phyloP scores from a whole-genome alignment of 1,284 basidiomycete species.

The Puccinia novopanici region DNA sequence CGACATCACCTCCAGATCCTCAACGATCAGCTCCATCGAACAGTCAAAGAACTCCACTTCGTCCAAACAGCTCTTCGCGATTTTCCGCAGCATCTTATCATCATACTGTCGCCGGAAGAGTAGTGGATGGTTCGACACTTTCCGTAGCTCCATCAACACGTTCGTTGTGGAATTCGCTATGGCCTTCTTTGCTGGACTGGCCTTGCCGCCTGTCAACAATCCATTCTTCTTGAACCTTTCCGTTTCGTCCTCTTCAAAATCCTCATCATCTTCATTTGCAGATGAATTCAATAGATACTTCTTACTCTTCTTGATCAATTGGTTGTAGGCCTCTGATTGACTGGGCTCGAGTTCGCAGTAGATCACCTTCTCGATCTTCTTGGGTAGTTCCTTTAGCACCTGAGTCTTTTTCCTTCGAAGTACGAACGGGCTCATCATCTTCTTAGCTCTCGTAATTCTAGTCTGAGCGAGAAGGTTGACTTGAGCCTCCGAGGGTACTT shows the following conservation, averaged over 20 bases:
- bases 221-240: conserved; percentile 42
- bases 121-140: conserved; percentile 64
- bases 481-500: conserved; percentile 68
- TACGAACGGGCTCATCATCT: conserved; percentile 99
- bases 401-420: conserved; percentile 89
- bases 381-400: conserved; percentile 88
- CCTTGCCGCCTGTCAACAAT: conserved; percentile 15
- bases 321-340: conserved; percentile 81
- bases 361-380: conserved; percentile 87
- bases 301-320: conserved; percentile 78
- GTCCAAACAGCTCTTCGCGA: conserved; percentile 81
- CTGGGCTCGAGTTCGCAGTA: conserved; percentile 88
- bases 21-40: conserved; percentile 70
- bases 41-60: conserved; percentile 66
- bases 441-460: conserved; percentile 89
- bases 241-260: conserved; percentile 64
- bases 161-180: conserved; percentile 62
- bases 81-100: conserved; percentile 71
- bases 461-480: conserved; percentile 83
- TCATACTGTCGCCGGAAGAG: conserved; percentile 66
- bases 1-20: conserved; percentile 74
- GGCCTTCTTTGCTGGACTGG: conserved; percentile 33
- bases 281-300: conserved; percentile 68
- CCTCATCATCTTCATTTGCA: conserved; percentile 59
- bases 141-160: conserved; percentile 65